Evolutionary conservation across 2,329 filamentous ascomycete species (phyloP).

Genomic region (Parafenestella ontariensis): DNA sequence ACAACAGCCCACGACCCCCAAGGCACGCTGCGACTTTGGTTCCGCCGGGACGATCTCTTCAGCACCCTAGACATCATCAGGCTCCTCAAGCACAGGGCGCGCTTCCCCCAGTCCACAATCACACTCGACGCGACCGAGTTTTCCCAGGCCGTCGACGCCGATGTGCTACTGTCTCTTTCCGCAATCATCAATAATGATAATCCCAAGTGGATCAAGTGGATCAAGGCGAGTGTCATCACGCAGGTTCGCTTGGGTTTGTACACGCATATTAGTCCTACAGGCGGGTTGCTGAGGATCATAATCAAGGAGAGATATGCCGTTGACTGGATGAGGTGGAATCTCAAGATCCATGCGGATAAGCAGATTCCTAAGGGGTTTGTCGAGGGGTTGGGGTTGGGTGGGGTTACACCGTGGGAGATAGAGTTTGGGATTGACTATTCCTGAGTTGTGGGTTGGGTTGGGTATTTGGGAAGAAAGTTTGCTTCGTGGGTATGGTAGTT

Average conservation of each 20-base stretch:
- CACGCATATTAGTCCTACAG: too few species aligned
- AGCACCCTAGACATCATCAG: conserved; percentile 3
- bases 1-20: too few species aligned
- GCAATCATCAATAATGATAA: background rate
- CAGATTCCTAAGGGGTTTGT: background rate
- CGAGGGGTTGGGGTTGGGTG: conserved; percentile 8
- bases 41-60: background rate
- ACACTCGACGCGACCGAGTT: background rate
- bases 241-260: conserved; percentile 6
- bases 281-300: conserved; percentile 9
- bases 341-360: background rate
- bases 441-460: conserved; percentile 3
- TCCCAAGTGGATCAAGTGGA: conserved; percentile 18
- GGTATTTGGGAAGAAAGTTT: too few species aligned
- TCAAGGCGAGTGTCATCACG: conserved; percentile 14
- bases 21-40: conserved; percentile 10
- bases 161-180: background rate
- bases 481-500: too few species aligned
- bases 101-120: background rate
- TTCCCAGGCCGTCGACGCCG: too few species aligned
- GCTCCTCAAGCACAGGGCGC: conserved; percentile 22
- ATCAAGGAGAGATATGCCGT: conserved; percentile 23
- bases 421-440: conserved; percentile 22
- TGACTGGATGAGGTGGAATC: conserved; percentile 22
- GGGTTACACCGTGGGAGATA: conserved; percentile 2